Evolutionary conservation across 2,329 filamentous ascomycete genomes (phyloP).

Genomic region (Helotiales sp.): DNA sequence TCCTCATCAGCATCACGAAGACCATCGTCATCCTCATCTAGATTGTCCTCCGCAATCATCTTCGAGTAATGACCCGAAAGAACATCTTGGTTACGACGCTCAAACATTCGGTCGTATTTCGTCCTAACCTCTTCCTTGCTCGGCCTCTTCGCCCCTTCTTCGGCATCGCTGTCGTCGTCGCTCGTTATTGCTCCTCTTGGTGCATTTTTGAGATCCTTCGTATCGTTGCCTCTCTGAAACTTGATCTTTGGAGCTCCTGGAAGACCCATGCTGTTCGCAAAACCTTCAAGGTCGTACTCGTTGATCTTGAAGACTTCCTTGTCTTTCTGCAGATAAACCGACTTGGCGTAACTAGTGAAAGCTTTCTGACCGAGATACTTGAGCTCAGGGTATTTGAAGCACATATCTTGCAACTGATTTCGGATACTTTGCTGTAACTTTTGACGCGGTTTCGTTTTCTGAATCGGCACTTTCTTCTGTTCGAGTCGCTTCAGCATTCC

Average conservation of each 20-base stretch:
- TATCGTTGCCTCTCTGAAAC: conserved; percentile 87
- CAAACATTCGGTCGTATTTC: conserved; percentile 98
- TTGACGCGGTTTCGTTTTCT: conserved; percentile 82
- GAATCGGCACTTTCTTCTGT: conserved; percentile 87
- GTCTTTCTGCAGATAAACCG: conserved; percentile 85
- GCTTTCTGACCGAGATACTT: conserved; percentile 97
- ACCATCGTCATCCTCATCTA: conserved; percentile 48
- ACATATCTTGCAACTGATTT: conserved; percentile 89
- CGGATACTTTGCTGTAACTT: conserved; percentile 89
- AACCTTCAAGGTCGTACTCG: conserved; percentile 83
- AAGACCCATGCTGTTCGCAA: conserved; percentile 82
- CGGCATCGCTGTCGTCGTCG: conserved; percentile 64
- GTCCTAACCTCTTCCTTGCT: conserved; percentile 80
- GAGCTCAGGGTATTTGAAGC: conserved; percentile 90
- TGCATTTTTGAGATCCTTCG: conserved; percentile 86
- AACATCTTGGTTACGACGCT: conserved; percentile 93
- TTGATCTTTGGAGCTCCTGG: conserved; percentile 93
- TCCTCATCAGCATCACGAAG: conserved; percentile 64
- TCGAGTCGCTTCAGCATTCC: conserved; percentile 88
- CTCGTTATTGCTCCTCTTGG: conserved; percentile 70
- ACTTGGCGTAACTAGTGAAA: conserved; percentile 87
- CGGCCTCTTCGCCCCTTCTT: conserved; percentile 55
- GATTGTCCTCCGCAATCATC: conserved; percentile 69
- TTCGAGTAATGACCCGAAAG: conserved; percentile 93
- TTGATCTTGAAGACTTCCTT: conserved; percentile 90